Conservation (phyloP, 177 flowering plant species). For the Vitis hybrid region DNA sequence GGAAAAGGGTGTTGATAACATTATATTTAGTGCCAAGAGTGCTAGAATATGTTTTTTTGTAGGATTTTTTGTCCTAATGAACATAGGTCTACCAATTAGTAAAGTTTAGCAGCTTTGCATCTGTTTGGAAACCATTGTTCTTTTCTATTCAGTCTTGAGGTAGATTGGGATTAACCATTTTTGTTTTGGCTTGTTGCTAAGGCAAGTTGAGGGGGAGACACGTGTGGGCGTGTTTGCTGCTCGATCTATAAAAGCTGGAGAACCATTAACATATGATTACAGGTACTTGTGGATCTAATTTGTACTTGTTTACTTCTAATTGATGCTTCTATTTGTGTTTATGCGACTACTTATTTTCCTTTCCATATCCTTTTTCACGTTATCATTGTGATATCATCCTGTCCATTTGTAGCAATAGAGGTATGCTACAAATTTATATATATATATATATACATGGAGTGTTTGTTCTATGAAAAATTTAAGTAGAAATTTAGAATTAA, state of each 20-base stretch:
- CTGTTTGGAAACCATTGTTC: too few species aligned
- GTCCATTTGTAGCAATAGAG: not conserved
- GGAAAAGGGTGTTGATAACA: too few species aligned
- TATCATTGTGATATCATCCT: not conserved
- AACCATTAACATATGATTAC: slow-evolving; percentile 87
- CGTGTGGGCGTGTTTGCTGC: slow-evolving; percentile 97
- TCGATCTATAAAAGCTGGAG: slow-evolving; percentile 63
- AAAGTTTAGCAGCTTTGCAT: too few species aligned
- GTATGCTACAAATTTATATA: too few species aligned
- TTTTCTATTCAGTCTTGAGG: too few species aligned
- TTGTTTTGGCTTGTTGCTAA: slow-evolving; percentile 8
- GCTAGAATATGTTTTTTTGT: too few species aligned
- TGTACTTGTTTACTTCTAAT: not conserved
- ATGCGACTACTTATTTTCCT: not conserved
- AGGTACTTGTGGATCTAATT: slow-evolving; percentile 39
- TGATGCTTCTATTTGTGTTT: not conserved
- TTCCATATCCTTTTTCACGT: not conserved
- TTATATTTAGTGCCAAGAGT: too few species aligned
- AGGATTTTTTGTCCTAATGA: not conserved
- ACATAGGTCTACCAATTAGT: not conserved
- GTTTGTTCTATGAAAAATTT: too few species aligned
- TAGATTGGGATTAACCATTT: not conserved
- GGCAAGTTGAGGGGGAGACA: slow-evolving; percentile 93
- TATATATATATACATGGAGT: too few species aligned
- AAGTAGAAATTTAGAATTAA: too few species aligned